Percentiles rank a stretch among this genome's conserved stretches.
phyloP scores from a whole-genome alignment of 148 eudicot genomes.

The Chenopodium formosanum region DNA sequence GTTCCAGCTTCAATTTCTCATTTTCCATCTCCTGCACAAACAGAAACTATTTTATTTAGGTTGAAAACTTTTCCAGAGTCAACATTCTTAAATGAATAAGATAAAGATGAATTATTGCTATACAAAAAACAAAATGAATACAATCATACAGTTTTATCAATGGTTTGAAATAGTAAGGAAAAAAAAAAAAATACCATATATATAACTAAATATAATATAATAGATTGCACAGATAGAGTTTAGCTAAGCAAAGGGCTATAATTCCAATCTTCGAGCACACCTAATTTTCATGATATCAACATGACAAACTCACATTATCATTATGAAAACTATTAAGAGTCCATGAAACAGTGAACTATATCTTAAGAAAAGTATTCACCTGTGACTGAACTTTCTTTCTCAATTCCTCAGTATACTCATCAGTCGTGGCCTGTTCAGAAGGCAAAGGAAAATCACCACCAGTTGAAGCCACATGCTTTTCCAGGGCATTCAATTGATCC shows the following conservation, averaged over 20 bases:
- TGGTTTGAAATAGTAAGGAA: too few relatives aligned
- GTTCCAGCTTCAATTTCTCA: constrained; percentile 73
- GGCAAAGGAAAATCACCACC: constrained; percentile 31
- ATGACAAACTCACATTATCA: too few relatives aligned
- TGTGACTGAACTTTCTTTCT: constrained; percentile 70
- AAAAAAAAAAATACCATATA: too few relatives aligned
- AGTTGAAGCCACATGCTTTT: constrained; percentile 61
- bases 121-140: not conserved
- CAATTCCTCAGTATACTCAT: constrained; percentile 64
- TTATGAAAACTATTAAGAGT: not conserved
- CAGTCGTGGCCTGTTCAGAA: constrained; percentile 39
- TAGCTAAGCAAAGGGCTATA: not conserved
- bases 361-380: constrained; percentile 36
- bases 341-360: not conserved
- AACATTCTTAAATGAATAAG: not conserved
- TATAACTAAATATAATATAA: not conserved
- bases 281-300: too few relatives aligned
- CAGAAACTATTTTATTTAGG: not conserved
- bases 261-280: not conserved
- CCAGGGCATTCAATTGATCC: constrained; percentile 57
- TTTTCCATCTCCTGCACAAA: constrained; percentile 73
- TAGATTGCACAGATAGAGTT: not conserved
- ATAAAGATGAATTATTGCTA: not conserved
- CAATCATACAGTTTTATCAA: not conserved
- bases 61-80: not conserved